phyloP scores from a whole-genome alignment of 257 asterid species.

The Primulina eburnea region DNA sequence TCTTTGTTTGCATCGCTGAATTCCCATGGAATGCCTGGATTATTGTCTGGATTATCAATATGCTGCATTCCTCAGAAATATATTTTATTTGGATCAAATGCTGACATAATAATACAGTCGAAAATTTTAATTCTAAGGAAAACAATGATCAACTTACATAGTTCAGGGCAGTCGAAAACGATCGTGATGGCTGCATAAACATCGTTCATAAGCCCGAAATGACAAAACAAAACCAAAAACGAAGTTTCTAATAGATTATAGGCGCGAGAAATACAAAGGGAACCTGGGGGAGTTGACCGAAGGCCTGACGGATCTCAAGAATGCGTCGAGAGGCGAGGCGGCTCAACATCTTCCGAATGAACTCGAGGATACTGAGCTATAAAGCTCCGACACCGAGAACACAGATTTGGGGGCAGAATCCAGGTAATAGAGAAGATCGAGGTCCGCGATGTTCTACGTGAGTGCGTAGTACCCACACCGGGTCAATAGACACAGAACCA shows the following conservation, averaged over 20 bases:
- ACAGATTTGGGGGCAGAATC: conserved; percentile 28
- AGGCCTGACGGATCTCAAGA: conserved; percentile 68
- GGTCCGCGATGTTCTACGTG: conserved; percentile 21
- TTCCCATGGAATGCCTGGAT: conserved; percentile 79
- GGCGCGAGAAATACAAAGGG: background rate
- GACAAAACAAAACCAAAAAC: background rate
- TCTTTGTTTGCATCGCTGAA: conserved; percentile 58
- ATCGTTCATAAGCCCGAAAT: conserved; percentile 2
- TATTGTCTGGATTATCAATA: conserved; percentile 77
- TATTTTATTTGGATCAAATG: background rate
- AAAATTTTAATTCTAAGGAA: conserved; percentile 1
- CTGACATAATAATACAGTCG: background rate
- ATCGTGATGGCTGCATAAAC: conserved; percentile 61
- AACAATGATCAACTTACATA: conserved; percentile 51
- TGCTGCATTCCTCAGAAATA: conserved; percentile 49
- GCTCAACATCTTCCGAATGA: conserved; percentile 59
- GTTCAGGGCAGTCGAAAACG: conserved; percentile 82
- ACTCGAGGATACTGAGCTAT: conserved; percentile 27
- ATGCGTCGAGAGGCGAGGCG: conserved; percentile 73
- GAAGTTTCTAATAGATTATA: background rate
- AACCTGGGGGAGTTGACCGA: conserved; percentile 73
- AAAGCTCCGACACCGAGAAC: conserved; percentile 10
- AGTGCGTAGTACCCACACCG: conserved; percentile 30
- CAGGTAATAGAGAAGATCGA: background rate
- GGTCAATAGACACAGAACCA: conserved; percentile 29